Evolutionary conservation across 2,329 filamentous ascomycete genomes (phyloP), one percentile per base, ranked within the genome.

Genomic region (Chaetomium globosum): DNA sequence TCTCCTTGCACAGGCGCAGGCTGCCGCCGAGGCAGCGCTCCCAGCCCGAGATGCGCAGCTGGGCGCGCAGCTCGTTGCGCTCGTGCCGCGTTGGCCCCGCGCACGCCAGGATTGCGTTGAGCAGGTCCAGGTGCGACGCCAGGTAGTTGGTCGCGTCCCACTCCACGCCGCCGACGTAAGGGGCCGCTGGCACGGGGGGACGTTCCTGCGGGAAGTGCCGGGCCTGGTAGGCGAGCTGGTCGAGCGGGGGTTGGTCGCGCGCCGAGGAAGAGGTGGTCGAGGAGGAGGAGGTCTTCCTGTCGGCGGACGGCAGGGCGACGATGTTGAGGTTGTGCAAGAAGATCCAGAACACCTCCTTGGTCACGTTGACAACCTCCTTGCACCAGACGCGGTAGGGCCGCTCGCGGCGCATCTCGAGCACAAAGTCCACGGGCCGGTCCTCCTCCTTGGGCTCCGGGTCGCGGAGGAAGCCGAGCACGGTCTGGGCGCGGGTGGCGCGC

Each of bases 281-380:
- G 21, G 69, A 30, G 72, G 73, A 53, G 72, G 71, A 61, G 13
- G 26, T 16, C 31, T 62, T 65, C 28, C 63, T 62, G 3, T 64
- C 23, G 33, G 70, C 56, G 1, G 78, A 73, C 1, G 88, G 85
- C 39, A 91, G 77, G 26, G 92, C 84, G 46, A 98, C 85, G 54
- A 97, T 89, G 73, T 98, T 98, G 65, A 96, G 82, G 71, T 96
- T 91, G 77, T 98, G 94, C 61, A 98, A 83, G 80, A 98, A 99
- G 75, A 98, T 98, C 94, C 94, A 99, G 76, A 99, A 99, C 31
- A 98, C 94, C 76, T 99, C 94, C 77, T 97, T 97, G 51, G 93
- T 97, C 56, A 98, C 94, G 72, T 91, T 93, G 66, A 89, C 89
- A 21, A 94, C 87, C 78, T 99, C 95, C 77, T 93, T 95, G 78